phyloP scores from a whole-genome alignment of 768 basidiomycete genomes.

The Mrakia frigida region DNA sequence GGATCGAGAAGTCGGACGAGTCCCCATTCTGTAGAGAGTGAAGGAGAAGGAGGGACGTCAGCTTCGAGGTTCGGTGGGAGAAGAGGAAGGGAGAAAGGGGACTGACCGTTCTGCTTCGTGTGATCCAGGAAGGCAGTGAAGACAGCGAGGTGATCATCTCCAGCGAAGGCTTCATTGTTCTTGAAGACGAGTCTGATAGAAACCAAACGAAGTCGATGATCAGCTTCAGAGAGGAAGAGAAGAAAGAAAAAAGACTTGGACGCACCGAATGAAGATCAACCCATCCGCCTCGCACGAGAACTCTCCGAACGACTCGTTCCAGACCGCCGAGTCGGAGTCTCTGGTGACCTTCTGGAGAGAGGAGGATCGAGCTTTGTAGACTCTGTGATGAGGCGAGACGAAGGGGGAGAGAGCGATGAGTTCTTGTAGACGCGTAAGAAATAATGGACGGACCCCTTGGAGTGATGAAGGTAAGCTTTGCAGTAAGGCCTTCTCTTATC shows the following conservation, averaged over 20 bases:
- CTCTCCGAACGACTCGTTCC: constrained; percentile 11
- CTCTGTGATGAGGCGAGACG: neutral
- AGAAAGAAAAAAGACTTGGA: neutral
- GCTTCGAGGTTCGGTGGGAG: too few species aligned
- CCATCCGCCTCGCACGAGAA: too few species aligned
- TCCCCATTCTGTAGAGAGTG: neutral
- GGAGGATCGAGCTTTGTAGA: constrained; percentile 1
- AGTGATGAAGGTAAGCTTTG: constrained; percentile 1
- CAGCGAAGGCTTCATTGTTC: neutral
- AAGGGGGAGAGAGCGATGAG: neutral
- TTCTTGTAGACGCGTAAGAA: neutral
- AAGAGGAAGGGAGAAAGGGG: neutral
- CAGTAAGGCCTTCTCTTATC: neutral
- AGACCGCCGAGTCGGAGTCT: neutral
- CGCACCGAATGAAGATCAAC: neutral
- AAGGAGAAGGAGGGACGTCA: neutral
- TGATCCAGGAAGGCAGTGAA: neutral
- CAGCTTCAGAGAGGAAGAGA: too few species aligned
- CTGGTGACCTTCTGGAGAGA: neutral
- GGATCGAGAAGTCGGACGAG: neutral
- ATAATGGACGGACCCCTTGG: neutral
- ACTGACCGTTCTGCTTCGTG: neutral
- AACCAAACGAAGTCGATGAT: neutral
- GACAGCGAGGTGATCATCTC: neutral
- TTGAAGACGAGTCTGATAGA: neutral